Evolutionary conservation across 1,284 basidiomycete species (phyloP), one percentile per base, ranked within the genome.

Genomic region (Lentinula novae-zelandiae): DNA sequence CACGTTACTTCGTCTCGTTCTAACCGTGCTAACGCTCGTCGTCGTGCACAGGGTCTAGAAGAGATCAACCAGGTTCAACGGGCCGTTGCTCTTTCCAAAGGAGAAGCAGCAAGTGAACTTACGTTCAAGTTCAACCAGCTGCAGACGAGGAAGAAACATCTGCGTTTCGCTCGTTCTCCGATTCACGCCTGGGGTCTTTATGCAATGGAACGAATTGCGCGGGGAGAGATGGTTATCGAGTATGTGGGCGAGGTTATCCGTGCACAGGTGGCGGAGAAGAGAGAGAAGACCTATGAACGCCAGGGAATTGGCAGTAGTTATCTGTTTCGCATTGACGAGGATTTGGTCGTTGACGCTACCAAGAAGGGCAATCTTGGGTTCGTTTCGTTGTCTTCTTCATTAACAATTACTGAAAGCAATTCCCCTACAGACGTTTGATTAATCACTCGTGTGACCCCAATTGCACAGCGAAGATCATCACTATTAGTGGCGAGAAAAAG

Each of bases 181-280:
- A 99, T 99, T 67, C 96, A 99, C 73, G 96, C 97, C 68, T 99
- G 96, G 92, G 96, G 97, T 4, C 73, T 99, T 69, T 97, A 96
- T 71, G 94, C 95, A 36, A 91, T 96, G 87, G 95, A 97, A 79
- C 86, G 87, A 69, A 98, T 99, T 68, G 87, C 92, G 13, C 80
- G 86, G 20, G 95, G 95, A 5, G 97, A 99, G 75, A 98, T 99
- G 95, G 96, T 99, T 49, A 98, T 99, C 75, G 97, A 99, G 77
- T 99, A 99, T 70, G 97, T 99, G 8, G 97, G 97, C 38, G 97
- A 99, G 79, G 84, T 98, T 63, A 92, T 97, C 65, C 84, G 97
- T 27, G 94, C 96, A 60, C 92, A 94, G 68, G 95, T 99, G 4
- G 96, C 97, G 31, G 97, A 99, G 71, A 93, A 96, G 72, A 84